Evolutionary conservation across 2,329 filamentous ascomycete genomes (phyloP).

Genomic region (Teratosphaeria pseudoeucalypti): DNA sequence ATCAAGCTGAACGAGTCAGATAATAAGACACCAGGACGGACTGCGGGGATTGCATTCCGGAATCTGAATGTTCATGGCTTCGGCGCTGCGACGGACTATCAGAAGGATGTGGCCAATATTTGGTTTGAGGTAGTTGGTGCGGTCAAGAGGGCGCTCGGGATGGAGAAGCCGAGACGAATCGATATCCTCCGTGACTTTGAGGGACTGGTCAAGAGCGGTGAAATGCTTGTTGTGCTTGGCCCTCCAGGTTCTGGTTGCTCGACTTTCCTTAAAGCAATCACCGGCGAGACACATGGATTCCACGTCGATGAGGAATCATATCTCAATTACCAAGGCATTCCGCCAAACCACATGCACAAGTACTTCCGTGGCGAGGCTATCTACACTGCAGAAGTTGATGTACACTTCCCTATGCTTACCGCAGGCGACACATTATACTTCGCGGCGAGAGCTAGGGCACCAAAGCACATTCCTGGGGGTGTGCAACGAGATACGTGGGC

Average conservation of each 20-base stretch:
- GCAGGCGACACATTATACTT: constrained; percentile 74
- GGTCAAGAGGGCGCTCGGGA: constrained; percentile 25
- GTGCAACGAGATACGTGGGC: constrained; percentile 46
- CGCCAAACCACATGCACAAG: constrained; percentile 64
- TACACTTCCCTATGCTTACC: constrained; percentile 66
- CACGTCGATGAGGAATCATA: constrained; percentile 58
- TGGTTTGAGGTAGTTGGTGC: constrained; percentile 32
- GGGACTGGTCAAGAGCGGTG: constrained; percentile 57
- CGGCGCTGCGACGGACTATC: constrained; percentile 40
- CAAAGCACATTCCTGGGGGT: constrained; percentile 50
- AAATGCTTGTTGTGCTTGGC: constrained; percentile 67
- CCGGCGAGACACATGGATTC: constrained; percentile 74
- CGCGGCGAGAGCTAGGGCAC: constrained; percentile 59
- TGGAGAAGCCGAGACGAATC: constrained; percentile 23
- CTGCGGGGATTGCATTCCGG: constrained; percentile 37
- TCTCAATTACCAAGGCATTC: constrained; percentile 74
- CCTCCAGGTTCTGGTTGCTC: constrained; percentile 63
- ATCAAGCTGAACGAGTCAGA: constrained; percentile 36
- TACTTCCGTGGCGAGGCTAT: constrained; percentile 75
- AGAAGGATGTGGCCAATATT: constrained; percentile 41
- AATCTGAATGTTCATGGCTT: constrained; percentile 40
- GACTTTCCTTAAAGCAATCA: constrained; percentile 74
- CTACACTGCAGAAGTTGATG: constrained; percentile 76
- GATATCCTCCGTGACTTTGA: constrained; percentile 61
- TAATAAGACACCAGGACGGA: constrained; percentile 31